Percentiles rank a stretch among this genome's conserved stretches.
Conservation (phyloP, 208 protist species). For the Crithidia bombi region DNA sequence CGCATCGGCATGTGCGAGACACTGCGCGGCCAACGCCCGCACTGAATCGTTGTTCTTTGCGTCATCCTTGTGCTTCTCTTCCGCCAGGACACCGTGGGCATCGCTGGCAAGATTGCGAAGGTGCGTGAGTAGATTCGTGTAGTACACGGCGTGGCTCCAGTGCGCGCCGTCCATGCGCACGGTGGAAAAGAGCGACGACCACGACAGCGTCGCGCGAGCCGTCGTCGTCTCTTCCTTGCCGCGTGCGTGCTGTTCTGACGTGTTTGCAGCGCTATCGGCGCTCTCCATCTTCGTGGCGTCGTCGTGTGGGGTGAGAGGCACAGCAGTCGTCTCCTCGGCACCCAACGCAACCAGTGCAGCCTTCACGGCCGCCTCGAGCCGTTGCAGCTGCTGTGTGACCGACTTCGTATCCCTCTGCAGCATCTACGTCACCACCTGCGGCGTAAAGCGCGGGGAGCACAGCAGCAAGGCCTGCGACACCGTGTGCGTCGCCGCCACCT, state of each 20-base stretch:
- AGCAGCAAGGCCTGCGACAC: slow-evolving; percentile 17
- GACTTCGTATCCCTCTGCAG: slow-evolving; percentile 21
- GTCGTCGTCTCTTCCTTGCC: background rate
- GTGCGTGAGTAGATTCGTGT: slow-evolving; percentile 30
- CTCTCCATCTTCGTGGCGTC: background rate
- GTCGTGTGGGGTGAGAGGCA: background rate
- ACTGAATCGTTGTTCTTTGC: background rate
- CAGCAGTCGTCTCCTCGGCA: background rate
- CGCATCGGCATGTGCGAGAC: slow-evolving; percentile 13
- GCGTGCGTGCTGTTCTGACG: too few species aligned
- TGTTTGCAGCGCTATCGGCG: too few species aligned
- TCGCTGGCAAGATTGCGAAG: slow-evolving; percentile 17
- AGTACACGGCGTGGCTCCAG: slow-evolving; percentile 45
- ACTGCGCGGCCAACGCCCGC: slow-evolving; percentile 24
- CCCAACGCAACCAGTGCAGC: slow-evolving; percentile 31
- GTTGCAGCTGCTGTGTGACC: background rate
- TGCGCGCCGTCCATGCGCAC: slow-evolving; percentile 36
- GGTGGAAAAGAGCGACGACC: slow-evolving; percentile 31
- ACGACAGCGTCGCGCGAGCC: background rate
- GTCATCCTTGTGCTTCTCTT: background rate
- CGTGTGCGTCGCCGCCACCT: background rate
- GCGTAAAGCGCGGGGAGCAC: slow-evolving; percentile 23
- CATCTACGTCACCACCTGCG: slow-evolving; percentile 25
- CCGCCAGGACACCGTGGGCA: background rate
- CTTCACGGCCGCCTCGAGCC: slow-evolving; percentile 21